Base-by-base conservation (phyloP, 2,329 filamentous ascomycete species). In the Colletotrichum camelliae region DNA sequence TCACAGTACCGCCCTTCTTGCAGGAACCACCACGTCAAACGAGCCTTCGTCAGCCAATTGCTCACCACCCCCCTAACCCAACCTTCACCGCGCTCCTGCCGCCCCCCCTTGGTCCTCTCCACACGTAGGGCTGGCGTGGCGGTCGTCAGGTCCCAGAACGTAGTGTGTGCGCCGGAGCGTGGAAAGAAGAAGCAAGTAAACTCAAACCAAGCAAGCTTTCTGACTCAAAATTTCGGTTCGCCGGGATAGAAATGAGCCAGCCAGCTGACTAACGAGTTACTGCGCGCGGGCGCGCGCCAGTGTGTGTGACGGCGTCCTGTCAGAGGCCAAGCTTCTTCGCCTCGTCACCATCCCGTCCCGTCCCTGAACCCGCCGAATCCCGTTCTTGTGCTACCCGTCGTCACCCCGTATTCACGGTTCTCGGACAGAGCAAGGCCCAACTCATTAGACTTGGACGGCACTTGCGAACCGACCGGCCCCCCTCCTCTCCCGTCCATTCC, bases 61-160 rank as follows among this genome's bases (percentile, higher is more conserved):
- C 70, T 76, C 70, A 29, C 43, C 70, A 65, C 64, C 18, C 39
- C 64, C 10, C 48, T 27, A 27, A 27, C 24, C 58, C 43, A 21
- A 24, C n/a, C 43, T 4, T 7, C 43, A 52, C 43, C 43, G 43
- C 43, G 24, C 31, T 71, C 60, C 57, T 29, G 70, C 61, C 57
- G 60, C 39, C 27, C 48, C 48, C 72, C 58, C 29, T 57, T 62
- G 35, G n/a, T 18, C 29, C 33, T 69, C 57, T 74, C 70, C 74
- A 73, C 70, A 74, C 70, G 35, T 76, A 76, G 74, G 74, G 74
- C 70, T 76, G 74, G 69, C 55, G 68, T 72, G 67, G 58, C 35
- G 57, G 62, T 72, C 29, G 27, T 61, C 58, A 31, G 58, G 58
- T 31, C 29, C 58, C 27, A 52, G 43, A 52, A n/a, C 12, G 43